Base-by-base conservation (phyloP, 805 yeast species). In the Pichia occidentalis region DNA sequence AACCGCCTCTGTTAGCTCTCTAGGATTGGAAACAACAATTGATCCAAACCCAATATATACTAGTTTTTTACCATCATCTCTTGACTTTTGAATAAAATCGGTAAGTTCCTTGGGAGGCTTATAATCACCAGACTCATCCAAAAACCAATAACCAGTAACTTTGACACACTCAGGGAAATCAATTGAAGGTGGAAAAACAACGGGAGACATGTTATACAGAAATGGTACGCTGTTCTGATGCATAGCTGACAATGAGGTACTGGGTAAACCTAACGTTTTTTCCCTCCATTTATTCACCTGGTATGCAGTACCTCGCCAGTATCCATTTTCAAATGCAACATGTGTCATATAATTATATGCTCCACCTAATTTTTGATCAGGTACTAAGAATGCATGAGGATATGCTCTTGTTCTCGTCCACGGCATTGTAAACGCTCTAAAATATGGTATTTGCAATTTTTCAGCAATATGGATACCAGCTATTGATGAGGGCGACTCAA, bases 351-450 rank as follows among this genome's bases (percentile, higher is more conserved):
- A 85, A 55, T 90, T 90, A 61, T 90, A 90, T 8, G 88, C 81
- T 3, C 97, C 96, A 9, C 96, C 96, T 56, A 82, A 73, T 54
- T 82, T 85, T 59, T 85, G 94, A 43, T 87, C 96, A 0, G 97
- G 96, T 7, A 85, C 95, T 55, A 88, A 77, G 47, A 90, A 87
- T 0, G 97, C 97, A 65, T 90, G 97, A 1, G 97, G 97, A 55
- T 90, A 90, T 0, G 96, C 95, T 48, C 95, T 70, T 1, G 97
- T 88, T 44, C 95, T 64, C 0, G 97, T 85, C 97, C 97, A 90
- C 0, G 97, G 97, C 97, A 90, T 90, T 0, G 97, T 90, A 56
- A 90, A 90, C 0, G 97, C 97, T 51, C 97, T 69, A 65, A 85
- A 83, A 56, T 90, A 90, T 0, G 97, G 95, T 40, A 90, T 82